Base-by-base conservation (phyloP, 2,329 filamentous ascomycete species). In the Penicillium psychrosexuale region DNA sequence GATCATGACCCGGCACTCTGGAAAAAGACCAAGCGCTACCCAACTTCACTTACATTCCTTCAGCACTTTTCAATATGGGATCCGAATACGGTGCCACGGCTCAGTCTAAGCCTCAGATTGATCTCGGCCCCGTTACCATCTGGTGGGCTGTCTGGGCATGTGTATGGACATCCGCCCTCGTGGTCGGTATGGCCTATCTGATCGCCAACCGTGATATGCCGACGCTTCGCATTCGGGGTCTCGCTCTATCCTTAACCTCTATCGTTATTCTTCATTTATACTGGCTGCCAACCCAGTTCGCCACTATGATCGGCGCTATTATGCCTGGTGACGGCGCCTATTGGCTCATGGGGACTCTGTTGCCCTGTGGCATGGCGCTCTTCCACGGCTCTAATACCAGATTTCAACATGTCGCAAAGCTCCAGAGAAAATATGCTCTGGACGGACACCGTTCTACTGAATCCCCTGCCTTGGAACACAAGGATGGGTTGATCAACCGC, bases 331-430 rank as follows among this genome's bases (percentile, higher is more conserved):
- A 78, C 19, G 75, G 76, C 15, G 82, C 86, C 69, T 88, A 79
- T 67, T 88, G 84, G 83, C 78, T 86, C 69, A 88, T 88, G 85
- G 80, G 82, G 58, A 76, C 84, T 52, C 85, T 83, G 67, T 74
- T 88, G 3, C 85, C 85, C 11, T 80, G 84, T 45, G 85, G 85
- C 24, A 83, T 88, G 51, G 84, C 83, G 8, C 72, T 88, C 5
- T 87, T 87, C 65, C 84, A 88, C 64, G 84, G 83, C 22, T 81
- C 82, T 56, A 86, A 86, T 66, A 80, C 77, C 62, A 82, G 83
- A 52, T 83, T 87, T 50, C 77, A 85, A 17, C 75, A 84, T 59
- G 76, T 85, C 51, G 83, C 83, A 47, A 78, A 78, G 59, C 75
- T 78, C 27, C 84, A 86, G 67, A 75, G 72, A 60, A 77, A 74